Conservation (phyloP, 768 basidiomycete species). For the Serendipita indica region DNA sequence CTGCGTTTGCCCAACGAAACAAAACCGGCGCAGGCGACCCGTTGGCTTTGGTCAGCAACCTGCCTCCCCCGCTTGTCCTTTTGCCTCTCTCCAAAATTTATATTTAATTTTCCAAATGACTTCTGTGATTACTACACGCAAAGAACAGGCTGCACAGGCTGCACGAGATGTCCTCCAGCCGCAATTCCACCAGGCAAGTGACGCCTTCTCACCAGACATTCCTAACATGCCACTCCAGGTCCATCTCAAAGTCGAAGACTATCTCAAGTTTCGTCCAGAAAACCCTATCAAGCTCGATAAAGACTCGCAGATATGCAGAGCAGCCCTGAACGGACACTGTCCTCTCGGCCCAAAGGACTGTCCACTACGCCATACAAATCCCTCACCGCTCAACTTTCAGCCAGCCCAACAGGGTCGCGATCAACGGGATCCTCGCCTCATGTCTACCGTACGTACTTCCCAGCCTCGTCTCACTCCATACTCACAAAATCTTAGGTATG, state of each 20-base stretch:
- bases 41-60: not conserved
- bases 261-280: constrained; percentile 50
- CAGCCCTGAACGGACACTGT: constrained; percentile 69
- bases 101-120: constrained; percentile 3
- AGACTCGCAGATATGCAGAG: constrained; percentile 89
- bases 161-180: constrained; percentile 55
- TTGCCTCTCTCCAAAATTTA: not conserved
- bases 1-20: not conserved
- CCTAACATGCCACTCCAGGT: too few relatives aligned
- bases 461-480: constrained; percentile 36
- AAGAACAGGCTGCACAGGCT: constrained; percentile 4
- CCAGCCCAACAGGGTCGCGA: constrained; percentile 68
- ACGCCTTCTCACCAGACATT: too few relatives aligned
- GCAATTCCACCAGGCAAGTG: constrained; percentile 93
- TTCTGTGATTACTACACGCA: not conserved
- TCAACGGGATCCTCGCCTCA: constrained; percentile 35
- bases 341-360: constrained; percentile 87
- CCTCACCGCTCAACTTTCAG: constrained; percentile 80
- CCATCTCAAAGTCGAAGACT: constrained; percentile 66
- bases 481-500: constrained; percentile 85
- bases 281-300: constrained; percentile 82
- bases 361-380: constrained; percentile 80
- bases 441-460: constrained; percentile 16
- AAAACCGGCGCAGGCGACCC: not conserved
- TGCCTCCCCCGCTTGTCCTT: not conserved